phyloP scores from a whole-genome alignment of 179 eudicot species.

The Beta macrorhiza region DNA sequence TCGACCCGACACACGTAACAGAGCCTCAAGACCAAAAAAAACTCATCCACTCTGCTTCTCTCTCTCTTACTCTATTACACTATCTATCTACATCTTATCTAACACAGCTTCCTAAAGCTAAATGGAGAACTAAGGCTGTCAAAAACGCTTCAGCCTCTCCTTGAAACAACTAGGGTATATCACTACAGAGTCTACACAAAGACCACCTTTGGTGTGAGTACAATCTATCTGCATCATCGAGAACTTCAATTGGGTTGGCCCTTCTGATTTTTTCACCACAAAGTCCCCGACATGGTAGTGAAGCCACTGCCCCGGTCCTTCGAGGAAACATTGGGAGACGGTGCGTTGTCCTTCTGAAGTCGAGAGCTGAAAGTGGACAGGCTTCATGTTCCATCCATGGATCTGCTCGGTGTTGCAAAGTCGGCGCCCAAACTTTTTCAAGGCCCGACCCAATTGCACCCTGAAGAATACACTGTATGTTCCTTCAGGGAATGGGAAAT shows the following conservation, averaged over 20 bases:
- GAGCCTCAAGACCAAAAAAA: conserved; percentile 37
- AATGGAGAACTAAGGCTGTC: conserved; percentile 25
- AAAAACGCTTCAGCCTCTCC: conserved; percentile 62
- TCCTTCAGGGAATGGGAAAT: conserved; percentile 74
- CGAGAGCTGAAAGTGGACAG: conserved; percentile 62
- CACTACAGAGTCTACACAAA: conserved; percentile 68
- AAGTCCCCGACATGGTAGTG: conserved; percentile 76
- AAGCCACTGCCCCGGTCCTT: conserved; percentile 68
- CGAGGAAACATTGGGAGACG: conserved; percentile 56
- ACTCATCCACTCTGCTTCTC: conserved; percentile 28
- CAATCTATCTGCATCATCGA: conserved; percentile 90
- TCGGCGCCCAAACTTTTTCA: conserved; percentile 56
- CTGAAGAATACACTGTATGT: conserved; percentile 70
- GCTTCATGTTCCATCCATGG: conserved; percentile 81
- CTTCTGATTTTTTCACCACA: conserved; percentile 39
- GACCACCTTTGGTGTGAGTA: conserved; percentile 90
- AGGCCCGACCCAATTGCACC: conserved; percentile 56
- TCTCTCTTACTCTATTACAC: conserved; percentile 1
- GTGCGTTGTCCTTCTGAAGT: conserved; percentile 62
- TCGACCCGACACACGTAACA: conserved; percentile 13
- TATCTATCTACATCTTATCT: conserved; percentile 24
- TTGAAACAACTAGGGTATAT: conserved; percentile 50
- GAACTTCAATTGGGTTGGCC: conserved; percentile 48
- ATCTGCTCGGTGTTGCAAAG: conserved; percentile 54
- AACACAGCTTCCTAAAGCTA: conserved; percentile 23